These are phyloP conservation scores for Penicillium lagena DNA, from an alignment of 495 filamentous ascomycete species.

Conservation along the genomic window DNA sequence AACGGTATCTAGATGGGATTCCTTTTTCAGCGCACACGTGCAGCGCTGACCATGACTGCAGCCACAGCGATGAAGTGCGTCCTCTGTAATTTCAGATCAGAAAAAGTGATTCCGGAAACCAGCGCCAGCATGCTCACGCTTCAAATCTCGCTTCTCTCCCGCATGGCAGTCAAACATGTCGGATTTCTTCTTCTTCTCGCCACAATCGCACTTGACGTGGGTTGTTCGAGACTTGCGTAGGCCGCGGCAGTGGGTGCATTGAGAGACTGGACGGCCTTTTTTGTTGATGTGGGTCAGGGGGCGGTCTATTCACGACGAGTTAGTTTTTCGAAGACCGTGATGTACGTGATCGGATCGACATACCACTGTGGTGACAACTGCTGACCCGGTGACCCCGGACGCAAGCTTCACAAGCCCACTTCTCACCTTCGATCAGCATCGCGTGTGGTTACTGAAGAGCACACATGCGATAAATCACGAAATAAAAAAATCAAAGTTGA, in stretches of 20 bases:
- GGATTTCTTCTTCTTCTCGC: constrained; percentile 70
- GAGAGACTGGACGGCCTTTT: constrained; percentile 96
- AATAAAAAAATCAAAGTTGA: constrained; percentile 13
- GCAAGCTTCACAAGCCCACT: constrained; percentile 90
- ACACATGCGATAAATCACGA: constrained; percentile 43
- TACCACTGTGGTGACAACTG: constrained; percentile 88
- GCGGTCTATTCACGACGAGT: constrained; percentile 56
- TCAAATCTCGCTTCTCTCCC: constrained; percentile 47
- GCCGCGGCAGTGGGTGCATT: constrained; percentile 94
- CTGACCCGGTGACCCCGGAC: constrained; percentile 90
- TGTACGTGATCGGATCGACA: constrained; percentile 26
- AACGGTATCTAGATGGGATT: constrained; percentile 59
- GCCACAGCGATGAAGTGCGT: constrained; percentile 67
- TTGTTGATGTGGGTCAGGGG: constrained; percentile 94
- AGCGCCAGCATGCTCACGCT: constrained; percentile 51
- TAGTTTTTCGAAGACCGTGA: constrained; percentile 4
- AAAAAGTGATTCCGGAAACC: constrained; percentile 23
- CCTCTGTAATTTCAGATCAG: constrained; percentile 41
- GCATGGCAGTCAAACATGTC: constrained; percentile 58
- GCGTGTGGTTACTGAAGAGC: constrained; percentile 33
- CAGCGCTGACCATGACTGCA: constrained; percentile 90
- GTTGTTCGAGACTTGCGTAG: constrained; percentile 96
- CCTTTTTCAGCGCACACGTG: constrained; percentile 89
- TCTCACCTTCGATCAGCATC: constrained; percentile 86
- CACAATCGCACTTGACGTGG: constrained; percentile 96